A percentile compares a stretch with the other conserved stretches of the same genome.
Conservation (phyloP, 805 yeast genomes). For the Yarrowia keelungensis region DNA sequence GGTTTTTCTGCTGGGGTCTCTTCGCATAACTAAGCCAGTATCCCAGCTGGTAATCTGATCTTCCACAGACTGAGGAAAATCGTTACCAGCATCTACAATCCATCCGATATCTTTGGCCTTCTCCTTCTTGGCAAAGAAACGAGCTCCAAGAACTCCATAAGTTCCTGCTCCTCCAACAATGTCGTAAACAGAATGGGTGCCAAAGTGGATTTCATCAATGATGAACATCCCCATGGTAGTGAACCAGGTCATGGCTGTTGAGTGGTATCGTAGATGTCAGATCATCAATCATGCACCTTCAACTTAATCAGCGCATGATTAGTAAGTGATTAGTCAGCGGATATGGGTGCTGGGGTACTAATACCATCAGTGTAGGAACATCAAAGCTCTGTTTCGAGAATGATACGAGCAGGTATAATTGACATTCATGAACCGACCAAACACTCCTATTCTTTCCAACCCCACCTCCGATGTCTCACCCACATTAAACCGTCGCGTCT, state of each 20-base stretch:
- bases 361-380: no score
- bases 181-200: conserved; percentile 52
- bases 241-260: conserved; percentile 48
- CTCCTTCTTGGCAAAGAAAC: conserved; percentile 57
- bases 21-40: conserved; percentile 64
- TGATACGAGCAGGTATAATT: no score
- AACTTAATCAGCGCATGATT: conserved; percentile 7
- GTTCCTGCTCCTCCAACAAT: conserved; percentile 93
- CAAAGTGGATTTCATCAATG: conserved; percentile 79
- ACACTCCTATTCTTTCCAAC: no score
- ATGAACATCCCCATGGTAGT: conserved; percentile 88
- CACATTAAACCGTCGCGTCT: background rate
- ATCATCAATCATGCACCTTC: conserved; percentile 8
- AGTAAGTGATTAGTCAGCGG: no score
- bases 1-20: conserved; percentile 62
- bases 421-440: no score
- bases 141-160: conserved; percentile 76
- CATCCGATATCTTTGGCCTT: conserved; percentile 59
- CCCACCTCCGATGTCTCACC: no score
- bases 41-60: conserved; percentile 63
- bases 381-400: no score
- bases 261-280: background rate
- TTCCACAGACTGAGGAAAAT: conserved; percentile 64
- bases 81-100: conserved; percentile 80
- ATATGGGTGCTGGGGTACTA: no score